Conservation (phyloP, 768 basidiomycete species). For the Pholiota conissans region DNA sequence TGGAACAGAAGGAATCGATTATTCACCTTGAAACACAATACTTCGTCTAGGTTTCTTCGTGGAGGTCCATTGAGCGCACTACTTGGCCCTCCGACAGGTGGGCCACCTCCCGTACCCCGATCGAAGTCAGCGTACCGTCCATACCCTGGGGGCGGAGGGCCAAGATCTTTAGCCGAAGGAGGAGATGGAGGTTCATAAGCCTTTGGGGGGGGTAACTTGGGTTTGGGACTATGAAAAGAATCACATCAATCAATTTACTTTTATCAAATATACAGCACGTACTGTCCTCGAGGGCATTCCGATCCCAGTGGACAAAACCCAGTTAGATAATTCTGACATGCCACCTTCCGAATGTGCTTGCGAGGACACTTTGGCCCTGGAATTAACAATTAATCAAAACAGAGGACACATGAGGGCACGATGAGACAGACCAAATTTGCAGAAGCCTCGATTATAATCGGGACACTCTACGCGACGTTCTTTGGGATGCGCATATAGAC, state of each 20-base stretch:
- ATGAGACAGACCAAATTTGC: constrained; percentile 71
- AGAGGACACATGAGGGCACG: neutral
- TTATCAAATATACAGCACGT: constrained; percentile 35
- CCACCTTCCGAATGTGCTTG: constrained; percentile 89
- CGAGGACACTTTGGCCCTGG: constrained; percentile 85
- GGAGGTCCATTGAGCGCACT: constrained; percentile 32
- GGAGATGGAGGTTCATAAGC: constrained; percentile 79
- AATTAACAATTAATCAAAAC: constrained; percentile 10
- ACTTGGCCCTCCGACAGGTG: constrained; percentile 21
- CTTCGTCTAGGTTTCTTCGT: constrained; percentile 79
- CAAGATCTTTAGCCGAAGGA: constrained; percentile 75
- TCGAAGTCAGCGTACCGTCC: constrained; percentile 82
- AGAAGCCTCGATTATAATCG: constrained; percentile 95
- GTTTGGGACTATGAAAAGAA: constrained; percentile 64
- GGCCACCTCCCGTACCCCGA: constrained; percentile 44
- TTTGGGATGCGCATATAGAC: constrained; percentile 93
- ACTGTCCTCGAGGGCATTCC: constrained; percentile 90
- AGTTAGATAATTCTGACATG: constrained; percentile 87
- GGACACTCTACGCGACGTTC: constrained; percentile 92
- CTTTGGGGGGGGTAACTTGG: constrained; percentile 63
- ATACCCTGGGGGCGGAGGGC: constrained; percentile 91
- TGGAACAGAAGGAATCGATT: constrained; percentile 1
- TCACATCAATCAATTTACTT: neutral
- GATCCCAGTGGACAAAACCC: constrained; percentile 92
- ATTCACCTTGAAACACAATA: constrained; percentile 81